A percentile compares a stretch with the other conserved stretches of the same genome.
These are phyloP conservation scores for Metschnikowia chrysomelidarum DNA, from an alignment of 805 yeast species.

Conservation along the genomic window DNA sequence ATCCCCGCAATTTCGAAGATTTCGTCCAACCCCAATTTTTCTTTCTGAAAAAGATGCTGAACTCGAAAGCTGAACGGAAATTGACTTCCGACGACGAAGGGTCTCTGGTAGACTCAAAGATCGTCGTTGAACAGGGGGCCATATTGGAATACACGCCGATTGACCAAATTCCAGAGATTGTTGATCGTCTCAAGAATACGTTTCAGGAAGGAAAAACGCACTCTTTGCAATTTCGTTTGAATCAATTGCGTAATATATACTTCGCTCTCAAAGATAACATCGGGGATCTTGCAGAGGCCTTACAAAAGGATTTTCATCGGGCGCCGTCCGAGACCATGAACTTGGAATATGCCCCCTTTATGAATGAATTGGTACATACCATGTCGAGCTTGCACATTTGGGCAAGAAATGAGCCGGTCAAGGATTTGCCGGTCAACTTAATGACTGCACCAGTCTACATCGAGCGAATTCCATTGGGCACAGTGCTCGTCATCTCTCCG, in stretches of 20 bases:
- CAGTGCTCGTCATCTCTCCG: conserved; percentile 70
- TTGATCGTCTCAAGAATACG: conserved; percentile 38
- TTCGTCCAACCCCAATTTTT: too few relatives aligned
- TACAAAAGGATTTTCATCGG: conserved; percentile 66
- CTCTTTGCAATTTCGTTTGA: conserved; percentile 53
- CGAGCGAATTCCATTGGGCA: conserved; percentile 49
- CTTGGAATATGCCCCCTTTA: conserved; percentile 51
- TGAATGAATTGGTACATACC: conserved; percentile 56
- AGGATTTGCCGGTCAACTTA: conserved; percentile 36
- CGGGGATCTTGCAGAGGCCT: conserved; percentile 54
- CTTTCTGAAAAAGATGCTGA: too few relatives aligned
- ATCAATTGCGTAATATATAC: conserved; percentile 66
- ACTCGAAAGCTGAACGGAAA: too few relatives aligned
- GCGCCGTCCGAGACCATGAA: conserved; percentile 58
- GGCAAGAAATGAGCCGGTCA: conserved; percentile 50
- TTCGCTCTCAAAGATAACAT: conserved; percentile 59
- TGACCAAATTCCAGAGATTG: conserved; percentile 47
- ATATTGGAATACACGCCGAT: conserved; percentile 43
- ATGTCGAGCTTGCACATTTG: conserved; percentile 61
- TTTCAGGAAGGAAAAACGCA: conserved; percentile 47
- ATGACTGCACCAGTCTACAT: conserved; percentile 19
- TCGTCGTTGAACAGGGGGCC: not conserved
- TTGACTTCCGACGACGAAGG: too few relatives aligned
- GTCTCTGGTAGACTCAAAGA: too few relatives aligned
- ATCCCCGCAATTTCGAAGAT: too few relatives aligned